Percentiles rank a stretch among this genome's conserved stretches.
Evolutionary conservation across 225 moss, liverwort and hornwort genomes (phyloP).

Genomic region (Anthoceros angustus): DNA sequence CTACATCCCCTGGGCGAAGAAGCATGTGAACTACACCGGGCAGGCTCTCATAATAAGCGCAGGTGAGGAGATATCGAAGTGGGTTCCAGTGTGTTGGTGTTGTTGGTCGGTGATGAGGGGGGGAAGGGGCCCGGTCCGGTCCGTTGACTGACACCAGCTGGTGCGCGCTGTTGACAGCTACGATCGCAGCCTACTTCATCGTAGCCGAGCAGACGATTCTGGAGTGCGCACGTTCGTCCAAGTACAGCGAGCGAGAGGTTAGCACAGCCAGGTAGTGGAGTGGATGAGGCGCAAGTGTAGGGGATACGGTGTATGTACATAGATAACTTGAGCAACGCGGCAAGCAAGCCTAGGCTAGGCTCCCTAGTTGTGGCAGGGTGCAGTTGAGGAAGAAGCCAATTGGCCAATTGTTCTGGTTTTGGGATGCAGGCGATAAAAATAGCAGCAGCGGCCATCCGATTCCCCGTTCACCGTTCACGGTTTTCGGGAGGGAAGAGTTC

Average conservation of each 20-base stretch:
- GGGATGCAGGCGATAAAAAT: too few relatives aligned
- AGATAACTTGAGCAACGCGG: background rate
- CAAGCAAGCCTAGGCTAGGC: too few relatives aligned
- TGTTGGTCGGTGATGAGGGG: background rate
- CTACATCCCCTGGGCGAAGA: conserved; percentile 57
- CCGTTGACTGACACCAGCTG: conserved; percentile 7
- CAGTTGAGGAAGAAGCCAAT: too few relatives aligned
- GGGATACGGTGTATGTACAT: background rate
- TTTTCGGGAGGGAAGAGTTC: too few relatives aligned
- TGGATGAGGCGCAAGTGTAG: background rate
- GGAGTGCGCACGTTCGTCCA: conserved; percentile 55
- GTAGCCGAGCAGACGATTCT: conserved; percentile 66
- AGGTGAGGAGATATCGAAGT: conserved; percentile 23
- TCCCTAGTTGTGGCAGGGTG: too few relatives aligned
- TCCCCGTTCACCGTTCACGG: too few relatives aligned
- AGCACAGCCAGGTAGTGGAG: background rate
- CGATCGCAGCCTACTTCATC: conserved; percentile 71
- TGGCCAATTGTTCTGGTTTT: too few relatives aligned
- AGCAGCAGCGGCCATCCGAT: too few relatives aligned
- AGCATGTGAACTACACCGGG: conserved; percentile 72
- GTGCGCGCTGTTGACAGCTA: conserved; percentile 29
- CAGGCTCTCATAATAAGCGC: conserved; percentile 75
- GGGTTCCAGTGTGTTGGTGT: background rate
- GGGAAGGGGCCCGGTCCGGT: background rate
- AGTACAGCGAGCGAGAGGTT: background rate